phyloP scores from a whole-genome alignment of 2,329 filamentous ascomycete species.

The Clathrospora elynae region DNA sequence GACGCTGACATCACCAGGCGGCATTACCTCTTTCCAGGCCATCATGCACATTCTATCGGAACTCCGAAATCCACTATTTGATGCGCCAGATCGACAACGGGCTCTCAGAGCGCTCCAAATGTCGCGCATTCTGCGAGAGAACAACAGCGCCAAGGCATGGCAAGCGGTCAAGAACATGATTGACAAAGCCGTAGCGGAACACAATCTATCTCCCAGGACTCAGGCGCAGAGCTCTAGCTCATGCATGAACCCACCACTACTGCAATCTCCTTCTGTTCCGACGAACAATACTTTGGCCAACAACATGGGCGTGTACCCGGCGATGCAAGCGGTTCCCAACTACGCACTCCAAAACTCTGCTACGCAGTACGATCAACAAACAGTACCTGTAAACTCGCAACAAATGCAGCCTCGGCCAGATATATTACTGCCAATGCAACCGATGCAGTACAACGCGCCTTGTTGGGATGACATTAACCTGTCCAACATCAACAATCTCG shows the following conservation, averaged over 20 bases:
- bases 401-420: constrained; percentile 4
- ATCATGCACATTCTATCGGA: constrained; percentile 50
- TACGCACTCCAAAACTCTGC: constrained; percentile 19
- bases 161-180: constrained; percentile 47
- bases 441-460: constrained; percentile 20
- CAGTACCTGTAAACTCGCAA: constrained; percentile 8
- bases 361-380: constrained; percentile 9
- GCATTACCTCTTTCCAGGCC: constrained; percentile 43
- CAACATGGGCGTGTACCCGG: constrained; percentile 23
- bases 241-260: constrained; percentile 17
- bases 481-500: constrained; percentile 42
- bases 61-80: constrained; percentile 45
- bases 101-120: constrained; percentile 43
- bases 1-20: constrained; percentile 28
- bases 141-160: constrained; percentile 46
- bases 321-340: constrained; percentile 21
- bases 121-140: constrained; percentile 39
- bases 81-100: constrained; percentile 42
- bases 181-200: constrained; percentile 41
- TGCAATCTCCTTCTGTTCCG: constrained; percentile 10
- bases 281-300: constrained; percentile 14
- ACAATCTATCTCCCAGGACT: constrained; percentile 22
- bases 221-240: constrained; percentile 24
- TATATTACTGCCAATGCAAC: constrained; percentile 4
- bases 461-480: constrained; percentile 45